These are phyloP conservation scores for Xerocomus amazonicus DNA, from an alignment of 1,284 basidiomycete genomes.

Conservation along the genomic window DNA sequence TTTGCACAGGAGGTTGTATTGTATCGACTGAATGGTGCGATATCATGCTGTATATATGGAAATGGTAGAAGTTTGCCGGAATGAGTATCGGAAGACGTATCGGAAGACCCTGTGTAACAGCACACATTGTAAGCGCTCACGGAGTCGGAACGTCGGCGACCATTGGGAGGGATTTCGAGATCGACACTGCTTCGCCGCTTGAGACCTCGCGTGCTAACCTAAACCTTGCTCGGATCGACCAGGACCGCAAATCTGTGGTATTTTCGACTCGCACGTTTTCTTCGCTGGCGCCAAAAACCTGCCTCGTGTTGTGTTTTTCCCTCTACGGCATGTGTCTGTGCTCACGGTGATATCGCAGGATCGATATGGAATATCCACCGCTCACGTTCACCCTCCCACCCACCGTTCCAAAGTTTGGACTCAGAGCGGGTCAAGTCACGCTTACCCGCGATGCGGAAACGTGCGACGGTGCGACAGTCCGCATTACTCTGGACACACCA, in stretches of 20 bases:
- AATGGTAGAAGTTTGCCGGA: background rate
- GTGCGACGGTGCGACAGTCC: too few species aligned
- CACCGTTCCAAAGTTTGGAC: conserved; percentile 21
- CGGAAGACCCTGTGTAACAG: background rate
- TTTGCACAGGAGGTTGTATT: too few species aligned
- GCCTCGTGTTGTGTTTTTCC: background rate
- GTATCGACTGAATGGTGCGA: background rate
- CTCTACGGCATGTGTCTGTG: background rate
- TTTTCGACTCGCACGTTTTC: background rate
- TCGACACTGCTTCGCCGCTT: conserved; percentile 2
- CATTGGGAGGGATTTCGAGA: conserved; percentile 3
- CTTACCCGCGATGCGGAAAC: conserved; percentile 12
- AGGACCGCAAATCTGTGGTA: background rate
- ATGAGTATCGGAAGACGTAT: background rate
- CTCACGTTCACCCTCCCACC: conserved; percentile 17
- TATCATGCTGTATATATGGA: background rate
- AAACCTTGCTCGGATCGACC: background rate
- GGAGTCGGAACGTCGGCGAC: conserved; percentile 11
- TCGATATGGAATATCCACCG: conserved; percentile 6
- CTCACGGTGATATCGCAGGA: background rate
- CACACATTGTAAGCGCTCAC: conserved; percentile 5
- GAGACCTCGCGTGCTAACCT: background rate
- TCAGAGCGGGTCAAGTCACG: conserved; percentile 20
- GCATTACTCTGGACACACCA: conserved; percentile 53
- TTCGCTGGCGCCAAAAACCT: background rate